These are phyloP conservation scores for Tulasnella sp. DNA, from an alignment of 768 basidiomycete species.

Conservation along the genomic window DNA sequence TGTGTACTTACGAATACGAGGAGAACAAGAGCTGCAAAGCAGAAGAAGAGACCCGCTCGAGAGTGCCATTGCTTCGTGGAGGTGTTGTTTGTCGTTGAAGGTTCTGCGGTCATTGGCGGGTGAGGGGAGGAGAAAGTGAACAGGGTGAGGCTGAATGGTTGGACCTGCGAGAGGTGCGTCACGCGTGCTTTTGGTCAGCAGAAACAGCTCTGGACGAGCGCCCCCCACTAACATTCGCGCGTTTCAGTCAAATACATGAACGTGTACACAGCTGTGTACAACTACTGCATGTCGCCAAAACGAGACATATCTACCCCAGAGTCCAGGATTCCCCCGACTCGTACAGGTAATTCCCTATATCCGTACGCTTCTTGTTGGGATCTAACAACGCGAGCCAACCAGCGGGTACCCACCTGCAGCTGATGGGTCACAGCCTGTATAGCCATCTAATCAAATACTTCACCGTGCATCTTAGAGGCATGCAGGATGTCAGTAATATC, in stretches of 20 bases:
- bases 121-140: neutral
- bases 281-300: slow-evolving; percentile 86
- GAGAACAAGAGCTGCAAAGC: slow-evolving; percentile 64
- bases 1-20: slow-evolving; percentile 57
- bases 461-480: slow-evolving; percentile 65
- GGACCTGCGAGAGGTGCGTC: neutral
- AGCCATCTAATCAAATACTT: slow-evolving; percentile 93
- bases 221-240: neutral
- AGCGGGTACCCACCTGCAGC: slow-evolving; percentile 90
- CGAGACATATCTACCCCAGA: slow-evolving; percentile 38
- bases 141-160: neutral
- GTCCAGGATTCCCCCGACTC: slow-evolving; percentile 11
- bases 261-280: slow-evolving; percentile 91
- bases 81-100: neutral
- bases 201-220: too few species aligned
- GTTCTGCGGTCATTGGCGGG: neutral
- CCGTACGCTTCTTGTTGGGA: neutral
- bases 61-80: neutral
- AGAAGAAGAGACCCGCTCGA: slow-evolving; percentile 67
- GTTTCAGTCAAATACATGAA: slow-evolving; percentile 66
- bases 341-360: slow-evolving; percentile 29
- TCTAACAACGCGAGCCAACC: slow-evolving; percentile 28
- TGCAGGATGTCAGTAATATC: slow-evolving; percentile 50
- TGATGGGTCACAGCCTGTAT: slow-evolving; percentile 97
- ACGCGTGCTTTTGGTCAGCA: neutral